phyloP scores from a whole-genome alignment of 2,329 filamentous ascomycete genomes.

The Alternaria gaisen region DNA sequence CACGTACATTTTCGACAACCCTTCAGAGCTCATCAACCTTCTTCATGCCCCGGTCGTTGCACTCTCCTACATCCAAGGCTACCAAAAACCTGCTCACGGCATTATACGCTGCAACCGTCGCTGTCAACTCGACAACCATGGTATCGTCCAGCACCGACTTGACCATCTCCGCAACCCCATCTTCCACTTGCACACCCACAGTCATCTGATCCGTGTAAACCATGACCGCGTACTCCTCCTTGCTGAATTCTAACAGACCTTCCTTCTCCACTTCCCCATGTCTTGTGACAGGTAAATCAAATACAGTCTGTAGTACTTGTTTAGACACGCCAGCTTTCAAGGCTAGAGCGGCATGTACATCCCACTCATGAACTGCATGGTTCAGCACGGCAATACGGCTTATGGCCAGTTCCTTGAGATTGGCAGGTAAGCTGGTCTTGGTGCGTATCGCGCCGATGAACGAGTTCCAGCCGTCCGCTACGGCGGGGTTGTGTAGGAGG shows the following conservation, averaged over 20 bases:
- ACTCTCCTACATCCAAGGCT: slow-evolving; percentile 72
- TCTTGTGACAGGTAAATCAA: slow-evolving; percentile 31
- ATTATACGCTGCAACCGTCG: slow-evolving; percentile 82
- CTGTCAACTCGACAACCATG: slow-evolving; percentile 82
- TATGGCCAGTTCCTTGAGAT: slow-evolving; percentile 78
- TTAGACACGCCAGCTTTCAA: slow-evolving; percentile 67
- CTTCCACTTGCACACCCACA: slow-evolving; percentile 71
- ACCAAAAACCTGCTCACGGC: slow-evolving; percentile 85
- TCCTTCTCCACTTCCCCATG: slow-evolving; percentile 21
- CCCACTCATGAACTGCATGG: slow-evolving; percentile 86
- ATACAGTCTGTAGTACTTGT: slow-evolving; percentile 62
- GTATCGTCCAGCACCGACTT: slow-evolving; percentile 70
- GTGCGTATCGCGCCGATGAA: slow-evolving; percentile 67
- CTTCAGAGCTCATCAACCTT: slow-evolving; percentile 38
- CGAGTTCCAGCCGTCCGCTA: slow-evolving; percentile 68
- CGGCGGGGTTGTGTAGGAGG: slow-evolving; percentile 63
- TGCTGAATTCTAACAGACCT: slow-evolving; percentile 50
- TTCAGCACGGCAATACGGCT: slow-evolving; percentile 85
- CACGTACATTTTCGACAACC: not conserved
- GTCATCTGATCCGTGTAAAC: slow-evolving; percentile 87
- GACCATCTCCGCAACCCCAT: slow-evolving; percentile 71
- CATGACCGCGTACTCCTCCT: slow-evolving; percentile 71
- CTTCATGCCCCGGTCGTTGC: slow-evolving; percentile 48
- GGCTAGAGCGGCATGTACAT: slow-evolving; percentile 74
- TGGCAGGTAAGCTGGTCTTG: slow-evolving; percentile 58